phyloP scores from a whole-genome alignment of 1,139 yeast species.

The Suhomyces guaymorum region DNA sequence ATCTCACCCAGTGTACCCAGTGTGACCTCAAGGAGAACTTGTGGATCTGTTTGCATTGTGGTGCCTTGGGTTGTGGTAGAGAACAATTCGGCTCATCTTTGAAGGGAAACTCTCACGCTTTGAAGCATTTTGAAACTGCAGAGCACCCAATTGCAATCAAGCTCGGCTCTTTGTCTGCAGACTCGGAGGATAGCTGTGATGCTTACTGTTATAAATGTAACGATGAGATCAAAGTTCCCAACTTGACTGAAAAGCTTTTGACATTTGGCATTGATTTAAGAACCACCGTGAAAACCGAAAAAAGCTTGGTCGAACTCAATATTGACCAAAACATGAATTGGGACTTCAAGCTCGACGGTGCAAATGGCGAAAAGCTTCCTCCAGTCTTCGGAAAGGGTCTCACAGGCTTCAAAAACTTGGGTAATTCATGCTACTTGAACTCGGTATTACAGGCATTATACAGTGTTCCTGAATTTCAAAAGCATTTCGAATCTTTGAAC shows the following conservation, averaged over 20 bases:
- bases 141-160: conserved; percentile 84
- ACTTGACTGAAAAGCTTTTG: conserved; percentile 48
- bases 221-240: conserved; percentile 82
- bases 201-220: conserved; percentile 86
- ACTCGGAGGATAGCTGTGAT: conserved; percentile 56
- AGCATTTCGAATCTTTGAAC: conserved; percentile 28
- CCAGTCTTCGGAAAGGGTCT: conserved; percentile 70
- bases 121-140: conserved; percentile 59
- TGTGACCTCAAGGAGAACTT: conserved; percentile 70
- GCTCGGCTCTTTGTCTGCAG: conserved; percentile 80
- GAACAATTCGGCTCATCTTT: conserved; percentile 86
- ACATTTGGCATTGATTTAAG: conserved; percentile 72
- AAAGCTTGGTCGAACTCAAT: conserved; percentile 82
- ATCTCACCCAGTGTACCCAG: conserved; percentile 52
- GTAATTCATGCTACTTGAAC: conserved; percentile 89
- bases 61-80: conserved; percentile 88
- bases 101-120: conserved; percentile 89
- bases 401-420: conserved; percentile 84
- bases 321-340: conserved; percentile 90
- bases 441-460: conserved; percentile 74
- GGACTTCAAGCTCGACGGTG: conserved; percentile 83
- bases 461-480: conserved; percentile 40
- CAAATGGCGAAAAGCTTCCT: conserved; percentile 62
- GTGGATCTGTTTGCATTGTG: conserved; percentile 92
- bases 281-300: conserved; percentile 66